Percentiles rank a stretch among this genome's conserved stretches.
Conservation (phyloP, 495 filamentous ascomycete genomes). For the Mycothermus thermophilus region DNA sequence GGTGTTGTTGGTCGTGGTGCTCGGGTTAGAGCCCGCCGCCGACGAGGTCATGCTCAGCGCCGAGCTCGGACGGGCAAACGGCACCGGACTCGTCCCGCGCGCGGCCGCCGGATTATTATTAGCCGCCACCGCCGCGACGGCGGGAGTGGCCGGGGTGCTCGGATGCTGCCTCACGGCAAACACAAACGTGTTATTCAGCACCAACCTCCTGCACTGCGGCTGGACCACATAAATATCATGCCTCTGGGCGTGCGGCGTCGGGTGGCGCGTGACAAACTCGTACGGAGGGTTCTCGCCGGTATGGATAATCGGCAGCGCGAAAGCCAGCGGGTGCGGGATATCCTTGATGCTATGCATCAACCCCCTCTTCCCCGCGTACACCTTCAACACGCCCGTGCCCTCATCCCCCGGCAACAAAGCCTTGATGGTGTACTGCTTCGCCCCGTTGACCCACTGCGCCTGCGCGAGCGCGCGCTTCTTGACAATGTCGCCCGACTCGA, state of each 20-base stretch:
- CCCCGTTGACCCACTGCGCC: constrained; percentile 74
- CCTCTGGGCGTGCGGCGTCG: constrained; percentile 88
- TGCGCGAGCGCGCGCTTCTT: constrained; percentile 80
- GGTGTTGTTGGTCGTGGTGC: constrained; percentile 29
- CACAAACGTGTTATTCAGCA: constrained; percentile 93
- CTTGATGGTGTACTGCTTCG: constrained; percentile 86
- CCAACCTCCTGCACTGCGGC: constrained; percentile 76
- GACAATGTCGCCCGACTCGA: constrained; percentile 79
- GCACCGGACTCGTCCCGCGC: constrained; percentile 45
- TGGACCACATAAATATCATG: constrained; percentile 95
- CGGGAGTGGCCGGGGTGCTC: constrained; percentile 37
- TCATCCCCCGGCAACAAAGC: constrained; percentile 82
- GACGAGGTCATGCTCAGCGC: constrained; percentile 68
- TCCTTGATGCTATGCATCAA: constrained; percentile 92
- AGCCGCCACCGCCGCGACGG: too few relatives aligned
- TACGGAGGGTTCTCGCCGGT: constrained; percentile 84
- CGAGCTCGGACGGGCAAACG: constrained; percentile 59
- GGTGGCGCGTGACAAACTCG: constrained; percentile 83
- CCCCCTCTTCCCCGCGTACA: constrained; percentile 87
- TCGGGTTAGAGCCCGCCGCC: constrained; percentile 39
- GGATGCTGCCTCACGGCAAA: constrained; percentile 92
- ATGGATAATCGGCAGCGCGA: constrained; percentile 84
- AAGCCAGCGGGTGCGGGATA: constrained; percentile 80
- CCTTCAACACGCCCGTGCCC: constrained; percentile 71
- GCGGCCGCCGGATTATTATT: constrained; percentile 5